Evolutionary conservation across 768 basidiomycete genomes (phyloP).

Genomic region (Plicaturopsis crispa): DNA sequence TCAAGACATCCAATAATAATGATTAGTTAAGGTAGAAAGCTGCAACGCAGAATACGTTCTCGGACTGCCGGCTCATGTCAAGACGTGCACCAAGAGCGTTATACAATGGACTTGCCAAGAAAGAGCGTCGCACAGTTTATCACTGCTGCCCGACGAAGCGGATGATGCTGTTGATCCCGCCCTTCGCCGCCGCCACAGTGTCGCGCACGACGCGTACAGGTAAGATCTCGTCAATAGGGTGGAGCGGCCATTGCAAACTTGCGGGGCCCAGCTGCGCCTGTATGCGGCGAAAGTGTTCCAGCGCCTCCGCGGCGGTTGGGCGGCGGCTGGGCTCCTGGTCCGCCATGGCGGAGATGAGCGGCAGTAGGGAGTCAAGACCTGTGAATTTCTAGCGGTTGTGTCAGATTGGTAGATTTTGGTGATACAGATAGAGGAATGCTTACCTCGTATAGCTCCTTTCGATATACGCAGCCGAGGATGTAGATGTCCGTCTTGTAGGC

Average conservation of each 20-base stretch:
- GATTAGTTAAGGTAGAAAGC: too few species aligned
- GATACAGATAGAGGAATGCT: too few species aligned
- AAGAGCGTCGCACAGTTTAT: too few species aligned
- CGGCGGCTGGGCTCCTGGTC: background rate
- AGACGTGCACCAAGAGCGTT: too few species aligned
- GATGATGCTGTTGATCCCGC: too few species aligned
- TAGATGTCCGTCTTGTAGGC: constrained; percentile 23
- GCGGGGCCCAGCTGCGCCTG: background rate
- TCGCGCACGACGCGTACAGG: background rate
- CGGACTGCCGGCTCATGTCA: too few species aligned
- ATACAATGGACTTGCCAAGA: too few species aligned
- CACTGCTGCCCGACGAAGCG: too few species aligned
- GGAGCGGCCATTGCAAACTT: background rate
- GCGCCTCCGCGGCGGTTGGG: background rate
- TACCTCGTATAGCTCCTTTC: too few species aligned
- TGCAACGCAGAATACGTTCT: too few species aligned
- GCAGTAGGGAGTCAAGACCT: background rate
- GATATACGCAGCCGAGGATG: constrained; percentile 17
- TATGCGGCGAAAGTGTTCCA: background rate
- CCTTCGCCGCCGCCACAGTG: constrained; percentile 5
- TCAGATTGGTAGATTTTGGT: too few species aligned
- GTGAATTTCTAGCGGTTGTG: constrained; percentile 1
- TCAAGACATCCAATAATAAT: too few species aligned
- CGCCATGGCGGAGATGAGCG: background rate
- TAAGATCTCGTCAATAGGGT: background rate